Evolutionary conservation across 441 rosid genomes (phyloP).

Genomic region (Populus hybrid): DNA sequence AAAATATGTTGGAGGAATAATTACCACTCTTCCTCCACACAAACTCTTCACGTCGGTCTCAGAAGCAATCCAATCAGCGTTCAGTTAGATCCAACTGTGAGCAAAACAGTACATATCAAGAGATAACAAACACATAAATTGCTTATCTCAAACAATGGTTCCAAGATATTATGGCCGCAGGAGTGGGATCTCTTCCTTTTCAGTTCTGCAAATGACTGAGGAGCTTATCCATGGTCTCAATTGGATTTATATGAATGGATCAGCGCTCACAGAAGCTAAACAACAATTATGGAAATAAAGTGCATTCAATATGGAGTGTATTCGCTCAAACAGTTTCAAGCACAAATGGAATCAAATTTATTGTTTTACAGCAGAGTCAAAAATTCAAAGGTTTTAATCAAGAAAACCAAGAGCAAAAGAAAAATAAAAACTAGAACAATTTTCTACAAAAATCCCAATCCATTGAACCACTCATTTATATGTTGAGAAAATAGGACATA

Average conservation of each 20-base stretch:
- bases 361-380: background rate
- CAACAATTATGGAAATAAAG: background rate
- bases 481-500: background rate
- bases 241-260: background rate
- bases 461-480: background rate
- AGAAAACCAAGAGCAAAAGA: background rate
- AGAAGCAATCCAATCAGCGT: background rate
- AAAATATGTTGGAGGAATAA: background rate
- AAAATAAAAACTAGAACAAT: background rate
- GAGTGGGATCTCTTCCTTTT: background rate
- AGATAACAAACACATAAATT: background rate
- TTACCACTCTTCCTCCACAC: background rate
- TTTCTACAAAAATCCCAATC: background rate
- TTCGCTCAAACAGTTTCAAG: background rate
- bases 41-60: background rate
- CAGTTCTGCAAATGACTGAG: background rate
- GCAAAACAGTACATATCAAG: background rate
- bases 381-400: background rate
- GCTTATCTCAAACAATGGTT: background rate
- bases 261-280: background rate
- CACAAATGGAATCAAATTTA: constrained; percentile 1
- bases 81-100: background rate
- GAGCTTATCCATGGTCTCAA: background rate
- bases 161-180: background rate
- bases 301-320: background rate